phyloP scores from a whole-genome alignment of 305 asterid species.

The Solanum aculeatissimum region DNA sequence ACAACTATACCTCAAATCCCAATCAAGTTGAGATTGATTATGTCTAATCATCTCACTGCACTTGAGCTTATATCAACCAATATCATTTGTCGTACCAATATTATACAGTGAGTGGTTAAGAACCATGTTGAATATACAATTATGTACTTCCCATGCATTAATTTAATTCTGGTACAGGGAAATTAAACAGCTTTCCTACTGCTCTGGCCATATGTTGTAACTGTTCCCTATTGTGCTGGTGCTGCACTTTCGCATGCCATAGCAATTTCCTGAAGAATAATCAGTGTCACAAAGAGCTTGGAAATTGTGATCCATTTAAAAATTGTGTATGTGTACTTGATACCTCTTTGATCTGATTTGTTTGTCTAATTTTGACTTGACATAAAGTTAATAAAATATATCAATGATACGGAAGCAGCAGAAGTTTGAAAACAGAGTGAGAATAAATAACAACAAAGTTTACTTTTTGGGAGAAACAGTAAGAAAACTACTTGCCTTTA shows the following conservation, averaged over 20 bases:
- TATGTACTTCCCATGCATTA: background rate
- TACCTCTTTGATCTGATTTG: background rate
- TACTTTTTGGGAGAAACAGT: background rate
- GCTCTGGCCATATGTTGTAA: background rate
- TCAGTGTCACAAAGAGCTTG: background rate
- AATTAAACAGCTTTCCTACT: background rate
- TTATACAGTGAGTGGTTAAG: background rate
- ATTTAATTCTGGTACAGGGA: background rate
- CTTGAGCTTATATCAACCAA: background rate
- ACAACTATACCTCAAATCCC: background rate
- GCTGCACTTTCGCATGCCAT: conserved; percentile 2
- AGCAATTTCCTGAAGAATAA: background rate
- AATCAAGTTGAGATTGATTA: background rate
- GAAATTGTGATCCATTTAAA: background rate
- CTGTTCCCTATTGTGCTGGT: background rate
- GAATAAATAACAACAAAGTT: background rate
- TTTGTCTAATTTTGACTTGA: background rate
- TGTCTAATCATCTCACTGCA: background rate
- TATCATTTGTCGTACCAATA: background rate
- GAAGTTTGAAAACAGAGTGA: background rate
- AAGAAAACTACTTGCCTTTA: conserved; percentile 32
- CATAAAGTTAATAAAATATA: background rate
- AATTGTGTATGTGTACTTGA: background rate
- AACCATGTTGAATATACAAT: background rate
- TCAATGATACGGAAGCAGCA: background rate